Base-by-base conservation (phyloP, 306 rosid species). In the Aeschynomene evenia region DNA sequence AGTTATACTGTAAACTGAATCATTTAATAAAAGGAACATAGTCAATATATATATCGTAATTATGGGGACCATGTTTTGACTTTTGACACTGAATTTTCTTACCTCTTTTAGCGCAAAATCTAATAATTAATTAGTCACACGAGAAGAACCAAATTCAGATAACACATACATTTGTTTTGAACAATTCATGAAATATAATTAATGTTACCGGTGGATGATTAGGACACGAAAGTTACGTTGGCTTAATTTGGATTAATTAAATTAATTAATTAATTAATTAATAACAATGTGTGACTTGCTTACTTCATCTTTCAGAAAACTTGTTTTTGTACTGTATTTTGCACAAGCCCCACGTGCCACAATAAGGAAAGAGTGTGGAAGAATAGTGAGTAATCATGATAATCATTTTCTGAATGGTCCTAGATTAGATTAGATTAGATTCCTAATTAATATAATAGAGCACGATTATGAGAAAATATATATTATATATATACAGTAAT, bases 291-390 rank as follows among this genome's bases (percentile, higher is more conserved):
- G 3, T 45, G 51, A 16, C 48, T 11, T 23, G 9, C 0, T 40
- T 11, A 21, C 19, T 45, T 43, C 37, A 10, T 13, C 26, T 14
- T 31, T 65, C 7, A 51, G 16, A 49, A 12, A 36, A 39, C 4
- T 2, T 26, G 37, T 15, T 9, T 0, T 50, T 7, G 9, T 40
- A 40, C 15, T 13, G 14, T 40, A 36, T 54, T 23, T 39, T 58
- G 52, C 63, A 54, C 57, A 70, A 69, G 53, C 14, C 68, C 65
- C 86, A 82, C 82, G 78, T 83, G 86, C 60, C 72, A 20, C 40
- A 53, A 75, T 52, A 28, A 28, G 72, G 67, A 75, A 74, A 19
- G 70, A 19, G 63, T n/a, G 36, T 1, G 76, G 72, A 77, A 77
- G 52, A n/a, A 7, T 15, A 26, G 29, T 34, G 62, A 58, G 60